Percentiles rank a stretch among this genome's conserved stretches.
phyloP scores from a whole-genome alignment of 78 protist species.

The Dictyostelium brefeldianum region DNA sequence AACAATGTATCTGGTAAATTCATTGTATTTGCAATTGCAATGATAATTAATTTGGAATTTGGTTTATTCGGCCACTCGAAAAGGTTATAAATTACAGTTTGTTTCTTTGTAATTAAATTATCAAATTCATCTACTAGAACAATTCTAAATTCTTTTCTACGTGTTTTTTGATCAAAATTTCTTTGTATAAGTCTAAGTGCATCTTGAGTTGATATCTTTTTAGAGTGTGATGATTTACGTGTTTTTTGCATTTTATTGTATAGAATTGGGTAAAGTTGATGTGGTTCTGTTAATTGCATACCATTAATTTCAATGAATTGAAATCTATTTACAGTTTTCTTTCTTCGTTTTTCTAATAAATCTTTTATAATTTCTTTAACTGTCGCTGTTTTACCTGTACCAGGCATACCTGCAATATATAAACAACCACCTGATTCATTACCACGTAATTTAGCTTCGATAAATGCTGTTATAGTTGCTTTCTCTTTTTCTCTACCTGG shows the following conservation, averaged over 20 bases:
- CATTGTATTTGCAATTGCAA: constrained; percentile 85
- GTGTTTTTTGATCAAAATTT: neutral
- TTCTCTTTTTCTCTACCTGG: constrained; percentile 76
- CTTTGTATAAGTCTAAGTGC: constrained; percentile 25
- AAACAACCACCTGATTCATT: constrained; percentile 52
- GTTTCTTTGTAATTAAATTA: constrained; percentile 75
- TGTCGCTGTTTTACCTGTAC: constrained; percentile 92
- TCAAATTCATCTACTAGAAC: constrained; percentile 90
- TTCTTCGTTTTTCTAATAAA: constrained; percentile 5
- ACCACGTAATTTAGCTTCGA: neutral
- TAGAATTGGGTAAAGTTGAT: constrained; percentile 15
- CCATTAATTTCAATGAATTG: constrained; percentile 64
- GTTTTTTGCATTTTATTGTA: constrained; percentile 21
- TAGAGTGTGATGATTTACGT: neutral
- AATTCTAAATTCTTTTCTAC: constrained; percentile 23
- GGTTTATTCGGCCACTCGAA: constrained; percentile 87
- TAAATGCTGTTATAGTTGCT: constrained; percentile 18
- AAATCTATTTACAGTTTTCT: neutral
- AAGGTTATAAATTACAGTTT: constrained; percentile 86
- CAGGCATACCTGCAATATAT: constrained; percentile 90
- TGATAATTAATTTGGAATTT: constrained; percentile 38
- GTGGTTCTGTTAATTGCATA: constrained; percentile 61
- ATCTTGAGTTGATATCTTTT: neutral
- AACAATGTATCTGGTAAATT: constrained; percentile 67
- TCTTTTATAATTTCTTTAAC: constrained; percentile 77